phyloP scores from a whole-genome alignment of 2,329 filamentous ascomycete species.

The Fusarium sp. region DNA sequence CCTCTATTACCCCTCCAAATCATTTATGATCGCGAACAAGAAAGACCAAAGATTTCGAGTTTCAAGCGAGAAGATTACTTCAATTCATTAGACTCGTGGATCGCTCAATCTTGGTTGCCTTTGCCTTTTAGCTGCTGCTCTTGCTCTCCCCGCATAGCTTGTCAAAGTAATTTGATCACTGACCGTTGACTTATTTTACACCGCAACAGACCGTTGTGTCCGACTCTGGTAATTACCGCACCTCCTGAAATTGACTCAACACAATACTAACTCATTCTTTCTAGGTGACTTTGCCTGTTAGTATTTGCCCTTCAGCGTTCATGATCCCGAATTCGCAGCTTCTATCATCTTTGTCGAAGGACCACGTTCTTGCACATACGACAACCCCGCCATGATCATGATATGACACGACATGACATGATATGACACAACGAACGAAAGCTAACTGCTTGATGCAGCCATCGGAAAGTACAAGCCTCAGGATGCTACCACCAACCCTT shows the following conservation, averaged over 20 bases:
- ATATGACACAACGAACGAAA: conserved; percentile 20
- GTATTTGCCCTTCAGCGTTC: conserved; percentile 49
- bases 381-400: conserved; percentile 20
- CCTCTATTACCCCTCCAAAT: conserved; percentile 48
- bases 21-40: conserved; percentile 23
- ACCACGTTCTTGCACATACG: neutral
- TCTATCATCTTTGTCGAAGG: conserved; percentile 4
- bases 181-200: conserved; percentile 34
- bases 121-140: conserved; percentile 1
- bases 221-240: conserved; percentile 81
- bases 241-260: conserved; percentile 9
- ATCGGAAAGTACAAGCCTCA: conserved; percentile 99
- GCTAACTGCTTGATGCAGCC: conserved; percentile 62
- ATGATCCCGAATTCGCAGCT: conserved; percentile 11
- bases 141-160: neutral
- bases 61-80: conserved; percentile 2
- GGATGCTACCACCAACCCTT: conserved; percentile 99
- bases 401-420: conserved; percentile 23
- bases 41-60: conserved; percentile 10
- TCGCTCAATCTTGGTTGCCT: neutral
- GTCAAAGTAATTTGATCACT: conserved; percentile 29
- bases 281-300: conserved; percentile 80
- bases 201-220: conserved; percentile 83
- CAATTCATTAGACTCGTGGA: conserved; percentile 2
- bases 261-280: conserved; percentile 47